Base-by-base conservation (phyloP, 2,329 filamentous ascomycete species). In the Cercospora brassicicola region DNA sequence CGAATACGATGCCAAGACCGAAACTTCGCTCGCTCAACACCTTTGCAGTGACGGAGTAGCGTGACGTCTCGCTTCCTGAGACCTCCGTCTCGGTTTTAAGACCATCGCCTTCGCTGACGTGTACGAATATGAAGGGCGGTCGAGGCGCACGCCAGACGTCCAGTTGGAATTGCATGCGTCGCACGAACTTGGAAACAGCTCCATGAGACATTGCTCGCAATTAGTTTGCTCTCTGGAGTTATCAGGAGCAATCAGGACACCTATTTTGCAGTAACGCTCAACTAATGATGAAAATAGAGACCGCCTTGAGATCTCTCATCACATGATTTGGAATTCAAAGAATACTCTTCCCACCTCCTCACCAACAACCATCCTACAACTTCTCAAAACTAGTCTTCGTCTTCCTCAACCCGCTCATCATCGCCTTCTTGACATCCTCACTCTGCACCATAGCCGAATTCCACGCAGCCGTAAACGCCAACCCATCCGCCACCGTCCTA, bases 401-500 rank as follows among this genome's bases (percentile, higher is more conserved):
- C 66, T 73, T 73, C 59, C 67, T 67, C 7, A 73, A 39, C 4
- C 72, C 72, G 55, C 69, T 71, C 65, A 71, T 66, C 67, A 73
- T 73, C 8, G 72, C 72, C 39, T 69, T 70, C 31, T 64, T 69
- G 23, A 73, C 65, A 65, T 73, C 71, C 26, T 70, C 68, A 39
- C 66, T 67, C 59, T 73, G 72, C 42, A 73, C 65, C 71, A 73
- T 73, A 9, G 69, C 68, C 30, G 68, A 60, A 62, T 73, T 73
- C 72, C 72, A 73, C 23, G 65, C 71, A 10, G 71, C 68, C 23
- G 72, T 73, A 59, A 69, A 73, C 33, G 61, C 33, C 45, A 73
- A 51, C 11, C 72, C 71, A 73, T 96, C 92, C 60, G 87, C 87
- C 31, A 96, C 88, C 1, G 85, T 84, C 77, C 93, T 87, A 78